Percentiles rank a stretch among this genome's conserved stretches.
phyloP scores from a whole-genome alignment of 768 basidiomycete genomes.

The Termitomyces sp. region DNA sequence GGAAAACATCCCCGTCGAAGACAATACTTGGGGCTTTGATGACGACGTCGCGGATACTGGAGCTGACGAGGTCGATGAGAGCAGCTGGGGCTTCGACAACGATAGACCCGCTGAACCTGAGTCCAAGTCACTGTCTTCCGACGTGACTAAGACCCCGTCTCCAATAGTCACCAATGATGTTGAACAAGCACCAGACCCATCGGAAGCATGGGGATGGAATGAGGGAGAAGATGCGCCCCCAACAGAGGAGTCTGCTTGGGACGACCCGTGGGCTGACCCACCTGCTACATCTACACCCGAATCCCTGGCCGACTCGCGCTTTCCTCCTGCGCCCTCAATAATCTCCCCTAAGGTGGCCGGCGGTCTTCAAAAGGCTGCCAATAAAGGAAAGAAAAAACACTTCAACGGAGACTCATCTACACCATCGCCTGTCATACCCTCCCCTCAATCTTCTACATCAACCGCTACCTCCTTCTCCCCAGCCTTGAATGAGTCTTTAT shows the following conservation, averaged over 20 bases:
- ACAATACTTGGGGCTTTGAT: conserved; percentile 51
- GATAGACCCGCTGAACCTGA: conserved; percentile 23
- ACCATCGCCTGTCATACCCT: conserved; percentile 16
- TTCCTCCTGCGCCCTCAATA: conserved; percentile 26
- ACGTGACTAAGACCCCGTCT: neutral
- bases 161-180: conserved; percentile 14
- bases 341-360: conserved; percentile 50
- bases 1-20: conserved; percentile 16
- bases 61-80: conserved; percentile 29
- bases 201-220: conserved; percentile 78
- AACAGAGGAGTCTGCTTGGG: conserved; percentile 50
- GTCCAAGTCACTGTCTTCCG: conserved; percentile 13
- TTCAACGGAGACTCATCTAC: conserved; percentile 26
- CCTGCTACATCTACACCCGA: conserved; percentile 20
- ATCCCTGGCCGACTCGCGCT: conserved; percentile 20
- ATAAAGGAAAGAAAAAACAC: conserved; percentile 45
- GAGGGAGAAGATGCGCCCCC: conserved; percentile 41
- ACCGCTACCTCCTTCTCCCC: neutral
- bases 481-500: neutral
- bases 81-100: conserved; percentile 55
- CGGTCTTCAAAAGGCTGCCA: conserved; percentile 53
- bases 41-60: conserved; percentile 35
- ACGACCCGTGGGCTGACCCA: conserved; percentile 67
- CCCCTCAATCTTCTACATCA: conserved; percentile 12
- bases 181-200: conserved; percentile 37